These are phyloP conservation scores for Cryptosporidium tyzzeri DNA, from an alignment of 169 alveolate species.

Conservation along the genomic window DNA sequence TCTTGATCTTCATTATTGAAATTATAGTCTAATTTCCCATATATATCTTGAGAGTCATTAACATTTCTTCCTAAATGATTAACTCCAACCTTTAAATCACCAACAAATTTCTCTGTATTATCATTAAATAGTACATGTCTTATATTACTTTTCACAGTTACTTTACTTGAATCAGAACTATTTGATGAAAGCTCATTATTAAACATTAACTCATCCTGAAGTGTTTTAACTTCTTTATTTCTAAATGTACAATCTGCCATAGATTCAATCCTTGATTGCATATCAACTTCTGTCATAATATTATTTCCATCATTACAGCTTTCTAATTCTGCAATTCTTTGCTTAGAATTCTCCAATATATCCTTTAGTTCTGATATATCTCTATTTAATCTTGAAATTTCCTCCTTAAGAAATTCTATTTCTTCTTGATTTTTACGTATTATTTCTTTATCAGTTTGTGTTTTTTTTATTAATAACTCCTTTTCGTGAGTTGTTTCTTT, in stretches of 20 bases:
- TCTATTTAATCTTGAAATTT: slow-evolving; percentile 15
- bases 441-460: slow-evolving; percentile 28
- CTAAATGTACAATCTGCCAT: slow-evolving; percentile 28
- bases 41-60: background rate
- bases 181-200: slow-evolving; percentile 7
- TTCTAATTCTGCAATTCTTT: slow-evolving; percentile 42
- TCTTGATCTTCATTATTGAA: background rate
- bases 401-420: slow-evolving; percentile 16
- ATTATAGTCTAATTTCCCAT: background rate
- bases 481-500: slow-evolving; percentile 54
- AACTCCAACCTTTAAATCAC: slow-evolving; percentile 6
- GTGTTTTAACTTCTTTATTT: slow-evolving; percentile 31
- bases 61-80: background rate
- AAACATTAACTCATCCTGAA: slow-evolving; percentile 51
- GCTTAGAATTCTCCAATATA: slow-evolving; percentile 32
- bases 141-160: slow-evolving; percentile 5
- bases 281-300: slow-evolving; percentile 42
- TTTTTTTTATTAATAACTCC: slow-evolving; percentile 9
- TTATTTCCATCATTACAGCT: slow-evolving; percentile 27
- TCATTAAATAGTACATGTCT: slow-evolving; percentile 71
- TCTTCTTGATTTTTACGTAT: slow-evolving; percentile 29
- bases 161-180: slow-evolving; percentile 5
- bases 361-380: slow-evolving; percentile 36
- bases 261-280: slow-evolving; percentile 57
- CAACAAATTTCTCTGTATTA: slow-evolving; percentile 34